Conservation (phyloP, 1,284 basidiomycete genomes). For the Boletus holoroseus region DNA sequence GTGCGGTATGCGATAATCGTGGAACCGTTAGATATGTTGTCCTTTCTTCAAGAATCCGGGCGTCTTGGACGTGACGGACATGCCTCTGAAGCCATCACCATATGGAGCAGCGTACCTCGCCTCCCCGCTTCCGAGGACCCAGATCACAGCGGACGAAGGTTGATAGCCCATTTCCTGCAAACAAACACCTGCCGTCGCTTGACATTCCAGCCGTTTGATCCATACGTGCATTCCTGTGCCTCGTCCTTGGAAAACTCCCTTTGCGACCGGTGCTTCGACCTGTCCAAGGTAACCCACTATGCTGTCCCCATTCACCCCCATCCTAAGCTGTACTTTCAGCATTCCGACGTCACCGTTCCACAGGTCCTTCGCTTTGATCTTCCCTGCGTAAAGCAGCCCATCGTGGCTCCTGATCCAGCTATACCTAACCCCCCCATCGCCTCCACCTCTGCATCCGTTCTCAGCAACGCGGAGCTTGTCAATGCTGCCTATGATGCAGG, state of each 20-base stretch:
- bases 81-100: not conserved
- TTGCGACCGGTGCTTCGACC: not conserved
- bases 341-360: not conserved
- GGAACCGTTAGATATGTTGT: not conserved
- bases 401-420: too few relatives aligned
- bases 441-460: not conserved
- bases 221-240: not conserved
- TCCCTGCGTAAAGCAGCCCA: not conserved
- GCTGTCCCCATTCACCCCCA: too few relatives aligned
- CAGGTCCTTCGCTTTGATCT: not conserved
- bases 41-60: conserved; percentile 1
- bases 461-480: not conserved
- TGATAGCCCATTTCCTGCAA: not conserved
- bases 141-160: not conserved
- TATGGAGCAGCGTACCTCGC: not conserved
- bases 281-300: not conserved
- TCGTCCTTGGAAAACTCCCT: not conserved
- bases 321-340: not conserved
- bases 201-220: not conserved
- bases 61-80: not conserved
- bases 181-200: not conserved
- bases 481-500: not conserved
- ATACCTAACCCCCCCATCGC: not conserved
- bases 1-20: not conserved
- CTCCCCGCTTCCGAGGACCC: not conserved